A percentile compares a stretch with the other conserved stretches of the same genome.
phyloP scores from a whole-genome alignment of 2,329 filamentous ascomycete species.

The Beauveria sp. region DNA sequence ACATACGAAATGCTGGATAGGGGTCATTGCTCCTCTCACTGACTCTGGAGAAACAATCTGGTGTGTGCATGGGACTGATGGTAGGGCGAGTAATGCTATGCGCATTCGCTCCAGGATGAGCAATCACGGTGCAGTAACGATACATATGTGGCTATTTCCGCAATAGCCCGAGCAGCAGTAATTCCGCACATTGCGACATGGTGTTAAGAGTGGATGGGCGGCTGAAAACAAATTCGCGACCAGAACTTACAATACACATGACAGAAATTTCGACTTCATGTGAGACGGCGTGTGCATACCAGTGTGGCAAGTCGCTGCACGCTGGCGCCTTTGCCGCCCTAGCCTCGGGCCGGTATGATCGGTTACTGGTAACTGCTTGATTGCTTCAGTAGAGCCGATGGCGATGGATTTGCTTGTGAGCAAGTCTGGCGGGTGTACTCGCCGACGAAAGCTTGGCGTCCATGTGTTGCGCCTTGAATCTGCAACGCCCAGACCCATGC shows the following conservation, averaged over 20 bases:
- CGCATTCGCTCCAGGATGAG: not conserved
- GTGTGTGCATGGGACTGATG: slow-evolving; percentile 5
- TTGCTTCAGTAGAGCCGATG: not conserved
- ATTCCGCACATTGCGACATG: not conserved
- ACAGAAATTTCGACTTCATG: not conserved
- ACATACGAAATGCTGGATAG: not conserved
- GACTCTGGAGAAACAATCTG: slow-evolving; percentile 8
- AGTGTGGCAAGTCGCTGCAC: not conserved
- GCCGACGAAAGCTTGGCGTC: not conserved
- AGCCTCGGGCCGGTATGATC: slow-evolving; percentile 11
- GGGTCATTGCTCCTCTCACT: not conserved
- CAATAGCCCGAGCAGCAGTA: not conserved
- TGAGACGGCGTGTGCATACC: not conserved
- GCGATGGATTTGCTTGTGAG: not conserved
- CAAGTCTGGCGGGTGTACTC: not conserved
- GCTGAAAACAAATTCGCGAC: not conserved
- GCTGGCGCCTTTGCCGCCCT: slow-evolving; percentile 5
- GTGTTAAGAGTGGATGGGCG: not conserved
- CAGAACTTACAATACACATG: slow-evolving; percentile 3
- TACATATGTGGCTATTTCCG: not conserved
- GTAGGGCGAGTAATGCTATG: not conserved
- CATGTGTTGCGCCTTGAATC: not conserved
- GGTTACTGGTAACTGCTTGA: not conserved
- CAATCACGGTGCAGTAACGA: not conserved
- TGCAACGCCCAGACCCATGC: not conserved